phyloP scores from a whole-genome alignment of 306 rosid genomes.

The Prinsepia uniflora region DNA sequence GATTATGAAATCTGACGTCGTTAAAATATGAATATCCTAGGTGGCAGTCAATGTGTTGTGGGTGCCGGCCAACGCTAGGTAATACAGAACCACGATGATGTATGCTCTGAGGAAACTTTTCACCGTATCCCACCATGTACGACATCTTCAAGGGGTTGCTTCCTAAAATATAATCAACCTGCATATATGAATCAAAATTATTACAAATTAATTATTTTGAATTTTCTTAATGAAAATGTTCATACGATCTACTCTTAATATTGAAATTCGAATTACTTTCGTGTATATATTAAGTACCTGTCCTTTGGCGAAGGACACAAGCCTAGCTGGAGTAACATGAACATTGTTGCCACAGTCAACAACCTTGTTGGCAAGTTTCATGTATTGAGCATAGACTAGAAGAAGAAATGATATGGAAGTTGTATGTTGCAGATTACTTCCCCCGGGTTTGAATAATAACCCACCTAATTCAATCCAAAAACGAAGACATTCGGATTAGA shows the following conservation, averaged over 20 bases:
- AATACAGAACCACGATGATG: constrained; percentile 52
- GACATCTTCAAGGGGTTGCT: constrained; percentile 32
- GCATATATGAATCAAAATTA: not conserved
- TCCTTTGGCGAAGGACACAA: constrained; percentile 27
- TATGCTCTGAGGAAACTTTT: constrained; percentile 38
- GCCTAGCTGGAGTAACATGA: constrained; percentile 7
- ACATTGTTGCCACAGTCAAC: constrained; percentile 17
- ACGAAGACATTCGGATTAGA: not conserved
- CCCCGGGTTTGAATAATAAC: constrained; percentile 36
- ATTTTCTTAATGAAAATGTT: too few relatives aligned
- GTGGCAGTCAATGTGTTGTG: constrained; percentile 26
- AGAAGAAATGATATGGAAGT: constrained; percentile 38
- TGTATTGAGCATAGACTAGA: constrained; percentile 35
- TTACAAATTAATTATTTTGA: too few relatives aligned
- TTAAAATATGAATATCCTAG: constrained; percentile 33
- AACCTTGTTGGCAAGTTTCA: constrained; percentile 12
- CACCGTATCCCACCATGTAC: constrained; percentile 55
- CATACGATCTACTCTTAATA: too few relatives aligned
- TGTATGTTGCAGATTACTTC: constrained; percentile 37
- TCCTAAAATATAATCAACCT: constrained; percentile 17
- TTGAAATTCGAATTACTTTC: too few relatives aligned
- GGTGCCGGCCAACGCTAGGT: constrained; percentile 33
- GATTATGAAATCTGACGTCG: constrained; percentile 24
- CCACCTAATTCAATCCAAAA: constrained; percentile 29
- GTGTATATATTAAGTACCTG: not conserved